These are phyloP conservation scores for Cystofilobasidium macerans DNA, from an alignment of 768 basidiomycete genomes.

Conservation along the genomic window DNA sequence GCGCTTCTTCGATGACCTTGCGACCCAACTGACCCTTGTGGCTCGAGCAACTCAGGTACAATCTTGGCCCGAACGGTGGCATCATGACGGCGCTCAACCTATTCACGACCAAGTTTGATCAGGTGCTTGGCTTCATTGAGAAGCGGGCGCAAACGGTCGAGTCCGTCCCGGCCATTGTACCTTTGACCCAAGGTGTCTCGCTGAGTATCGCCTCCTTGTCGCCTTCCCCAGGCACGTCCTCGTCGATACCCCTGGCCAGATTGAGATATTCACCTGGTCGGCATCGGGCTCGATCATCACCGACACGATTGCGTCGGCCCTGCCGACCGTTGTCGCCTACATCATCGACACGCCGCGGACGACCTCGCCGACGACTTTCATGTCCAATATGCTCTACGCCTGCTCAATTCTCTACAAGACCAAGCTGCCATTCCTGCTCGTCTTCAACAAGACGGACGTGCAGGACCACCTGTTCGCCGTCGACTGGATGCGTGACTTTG, in stretches of 20 bases:
- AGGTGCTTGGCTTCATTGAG: conserved; percentile 82
- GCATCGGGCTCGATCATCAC: conserved; percentile 98
- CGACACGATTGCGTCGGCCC: conserved; percentile 81
- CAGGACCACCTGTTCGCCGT: conserved; percentile 74
- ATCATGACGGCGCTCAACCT: conserved; percentile 93
- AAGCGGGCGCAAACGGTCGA: conserved; percentile 78
- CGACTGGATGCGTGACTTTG: conserved; percentile 98
- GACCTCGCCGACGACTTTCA: conserved; percentile 83
- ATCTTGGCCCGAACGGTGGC: conserved; percentile 94
- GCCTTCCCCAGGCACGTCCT: conserved; percentile 64
- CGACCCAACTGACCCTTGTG: no score
- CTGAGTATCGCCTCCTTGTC: neutral
- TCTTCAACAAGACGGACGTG: conserved; percentile 98
- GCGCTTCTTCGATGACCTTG: no score
- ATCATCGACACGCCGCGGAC: conserved; percentile 95
- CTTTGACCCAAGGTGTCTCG: neutral
- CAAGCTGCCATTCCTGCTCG: conserved; percentile 87
- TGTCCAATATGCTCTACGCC: conserved; percentile 99
- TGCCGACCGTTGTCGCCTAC: conserved; percentile 92
- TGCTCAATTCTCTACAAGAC: conserved; percentile 99
- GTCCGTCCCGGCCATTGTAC: conserved; percentile 45
- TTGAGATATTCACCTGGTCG: conserved; percentile 99
- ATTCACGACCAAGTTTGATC: conserved; percentile 98
- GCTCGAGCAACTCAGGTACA: conserved; percentile 54
- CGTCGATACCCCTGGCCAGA: conserved; percentile 95